Evolutionary conservation across 441 rosid species (phyloP).

Genomic region (Bruguiera hainesii): DNA sequence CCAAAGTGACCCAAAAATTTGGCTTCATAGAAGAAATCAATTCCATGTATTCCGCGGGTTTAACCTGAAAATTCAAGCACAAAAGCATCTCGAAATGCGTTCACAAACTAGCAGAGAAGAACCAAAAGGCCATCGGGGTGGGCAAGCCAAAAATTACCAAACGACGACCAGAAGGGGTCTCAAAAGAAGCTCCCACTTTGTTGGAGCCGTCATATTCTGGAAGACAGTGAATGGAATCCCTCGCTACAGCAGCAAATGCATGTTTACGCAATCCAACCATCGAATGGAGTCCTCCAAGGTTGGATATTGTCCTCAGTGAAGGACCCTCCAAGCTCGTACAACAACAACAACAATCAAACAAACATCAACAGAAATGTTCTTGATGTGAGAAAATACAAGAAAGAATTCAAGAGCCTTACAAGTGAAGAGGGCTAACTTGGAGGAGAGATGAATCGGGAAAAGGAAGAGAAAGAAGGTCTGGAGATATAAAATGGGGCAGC

Average conservation of each 20-base stretch:
- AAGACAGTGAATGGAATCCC: slow-evolving; percentile 71
- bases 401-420: slow-evolving; percentile 31
- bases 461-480: slow-evolving; percentile 62
- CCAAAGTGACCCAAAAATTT: slow-evolving; percentile 57
- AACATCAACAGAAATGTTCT: not conserved
- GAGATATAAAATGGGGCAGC: slow-evolving; percentile 55
- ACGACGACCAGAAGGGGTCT: slow-evolving; percentile 60
- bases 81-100: not conserved
- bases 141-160: slow-evolving; percentile 37
- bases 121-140: not conserved
- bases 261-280: slow-evolving; percentile 49
- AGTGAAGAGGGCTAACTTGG: slow-evolving; percentile 72
- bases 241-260: slow-evolving; percentile 46
- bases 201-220: slow-evolving; percentile 49
- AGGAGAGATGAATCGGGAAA: slow-evolving; percentile 55
- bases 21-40: slow-evolving; percentile 63
- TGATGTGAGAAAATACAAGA: not conserved
- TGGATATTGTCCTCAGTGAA: slow-evolving; percentile 43
- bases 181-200: slow-evolving; percentile 65
- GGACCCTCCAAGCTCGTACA: slow-evolving; percentile 50
- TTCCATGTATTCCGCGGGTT: slow-evolving; percentile 57
- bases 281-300: slow-evolving; percentile 58
- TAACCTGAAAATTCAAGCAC: slow-evolving; percentile 38
- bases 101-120: not conserved
- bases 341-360: not conserved